Evolutionary conservation across 805 yeast genomes (phyloP).

Genomic region (Diddensiella santjacobensis): DNA sequence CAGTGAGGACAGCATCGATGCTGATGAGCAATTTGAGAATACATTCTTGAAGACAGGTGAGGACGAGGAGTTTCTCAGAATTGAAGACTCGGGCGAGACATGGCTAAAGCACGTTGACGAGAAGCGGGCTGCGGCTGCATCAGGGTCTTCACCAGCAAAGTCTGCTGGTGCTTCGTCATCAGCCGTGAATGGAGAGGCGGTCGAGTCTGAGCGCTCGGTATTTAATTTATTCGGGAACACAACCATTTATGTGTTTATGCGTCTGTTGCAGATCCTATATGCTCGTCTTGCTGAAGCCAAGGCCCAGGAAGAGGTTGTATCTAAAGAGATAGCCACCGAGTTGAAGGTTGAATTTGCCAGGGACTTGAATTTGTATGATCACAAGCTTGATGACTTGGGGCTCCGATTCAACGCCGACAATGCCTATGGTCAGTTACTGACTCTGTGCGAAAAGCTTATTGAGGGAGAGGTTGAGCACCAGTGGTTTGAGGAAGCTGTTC

Average conservation of each 20-base stretch:
- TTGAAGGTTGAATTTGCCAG: slow-evolving; percentile 61
- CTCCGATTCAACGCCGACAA: slow-evolving; percentile 48
- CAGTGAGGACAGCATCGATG: slow-evolving; percentile 10
- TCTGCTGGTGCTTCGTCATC: not conserved
- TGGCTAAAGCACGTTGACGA: slow-evolving; percentile 30
- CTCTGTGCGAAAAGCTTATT: slow-evolving; percentile 67
- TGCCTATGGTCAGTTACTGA: slow-evolving; percentile 69
- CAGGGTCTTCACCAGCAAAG: not conserved
- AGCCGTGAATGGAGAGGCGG: slow-evolving; percentile 4
- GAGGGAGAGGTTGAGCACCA: slow-evolving; percentile 91
- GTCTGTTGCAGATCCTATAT: slow-evolving; percentile 77
- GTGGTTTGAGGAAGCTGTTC: slow-evolving; percentile 90
- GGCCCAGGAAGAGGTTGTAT: slow-evolving; percentile 60
- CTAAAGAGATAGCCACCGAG: slow-evolving; percentile 58
- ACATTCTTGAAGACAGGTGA: not conserved
- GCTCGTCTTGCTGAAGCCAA: slow-evolving; percentile 78
- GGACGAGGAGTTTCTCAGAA: slow-evolving; percentile 15
- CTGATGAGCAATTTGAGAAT: slow-evolving; percentile 9
- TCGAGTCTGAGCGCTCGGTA: slow-evolving; percentile 36
- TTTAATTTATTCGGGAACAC: slow-evolving; percentile 86
- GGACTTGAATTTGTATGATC: slow-evolving; percentile 76
- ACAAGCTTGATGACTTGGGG: slow-evolving; percentile 77
- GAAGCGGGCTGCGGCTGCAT: slow-evolving; percentile 11
- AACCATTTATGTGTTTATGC: slow-evolving; percentile 81
- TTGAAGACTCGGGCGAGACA: slow-evolving; percentile 24